A percentile compares a stretch with the other conserved stretches of the same genome.
These are phyloP conservation scores for Conringia planisiliqua DNA, from an alignment of 345 rosid genomes.

Conservation along the genomic window DNA sequence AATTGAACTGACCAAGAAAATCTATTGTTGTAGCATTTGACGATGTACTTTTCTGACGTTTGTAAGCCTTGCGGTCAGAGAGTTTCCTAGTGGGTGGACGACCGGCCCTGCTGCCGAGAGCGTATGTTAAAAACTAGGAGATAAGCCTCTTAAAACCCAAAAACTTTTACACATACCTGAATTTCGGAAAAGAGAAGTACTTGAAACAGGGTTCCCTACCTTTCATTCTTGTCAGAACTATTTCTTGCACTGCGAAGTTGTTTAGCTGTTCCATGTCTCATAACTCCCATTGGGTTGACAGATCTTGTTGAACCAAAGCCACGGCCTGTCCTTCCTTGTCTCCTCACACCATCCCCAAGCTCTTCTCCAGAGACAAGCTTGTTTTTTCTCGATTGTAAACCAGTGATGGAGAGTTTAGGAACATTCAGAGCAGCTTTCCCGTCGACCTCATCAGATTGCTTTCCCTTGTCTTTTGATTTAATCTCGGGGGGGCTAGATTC, in stretches of 20 bases:
- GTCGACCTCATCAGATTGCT: slow-evolving; percentile 66
- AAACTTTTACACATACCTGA: not conserved
- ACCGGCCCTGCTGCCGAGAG: slow-evolving; percentile 69
- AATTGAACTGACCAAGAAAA: slow-evolving; percentile 66
- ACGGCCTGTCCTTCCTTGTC: slow-evolving; percentile 87
- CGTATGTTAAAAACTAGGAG: slow-evolving; percentile 18
- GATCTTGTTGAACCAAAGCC: slow-evolving; percentile 63
- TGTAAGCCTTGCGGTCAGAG: slow-evolving; percentile 90
- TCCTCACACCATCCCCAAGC: slow-evolving; percentile 74
- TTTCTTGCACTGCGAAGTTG: slow-evolving; percentile 80
- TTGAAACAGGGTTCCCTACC: slow-evolving; percentile 45
- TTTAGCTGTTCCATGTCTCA: slow-evolving; percentile 76
- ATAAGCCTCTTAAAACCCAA: slow-evolving; percentile 18
- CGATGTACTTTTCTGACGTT: slow-evolving; percentile 62
- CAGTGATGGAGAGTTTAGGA: slow-evolving; percentile 61
- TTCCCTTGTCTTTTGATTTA: slow-evolving; percentile 74
- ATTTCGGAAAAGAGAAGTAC: slow-evolving; percentile 7
- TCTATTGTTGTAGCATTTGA: slow-evolving; percentile 56
- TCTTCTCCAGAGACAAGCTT: slow-evolving; percentile 61
- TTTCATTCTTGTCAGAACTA: slow-evolving; percentile 77
- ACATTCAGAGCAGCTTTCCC: slow-evolving; percentile 58
- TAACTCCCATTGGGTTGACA: slow-evolving; percentile 52
- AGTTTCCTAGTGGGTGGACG: slow-evolving; percentile 93
- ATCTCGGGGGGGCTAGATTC: slow-evolving; percentile 75
- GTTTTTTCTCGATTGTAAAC: slow-evolving; percentile 68